Percentiles rank a stretch among this genome's conserved stretches.
phyloP scores from a whole-genome alignment of 345 rosid genomes.

The Salix arbutifolia region DNA sequence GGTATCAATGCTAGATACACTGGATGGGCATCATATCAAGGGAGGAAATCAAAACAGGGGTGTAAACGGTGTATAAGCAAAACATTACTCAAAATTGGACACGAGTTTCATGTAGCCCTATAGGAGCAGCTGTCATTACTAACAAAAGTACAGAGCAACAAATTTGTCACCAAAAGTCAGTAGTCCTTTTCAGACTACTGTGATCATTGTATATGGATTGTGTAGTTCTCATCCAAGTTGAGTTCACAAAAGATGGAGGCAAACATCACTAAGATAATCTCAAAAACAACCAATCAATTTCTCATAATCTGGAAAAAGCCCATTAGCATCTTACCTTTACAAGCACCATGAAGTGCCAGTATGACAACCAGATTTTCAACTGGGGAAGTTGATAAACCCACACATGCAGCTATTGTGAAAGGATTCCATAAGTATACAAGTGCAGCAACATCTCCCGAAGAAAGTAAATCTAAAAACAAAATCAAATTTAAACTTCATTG shows the following conservation, averaged over 20 bases:
- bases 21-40: too few species aligned
- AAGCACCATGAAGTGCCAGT: constrained; percentile 69
- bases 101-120: too few species aligned
- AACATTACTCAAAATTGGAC: too few species aligned
- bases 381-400: constrained; percentile 87
- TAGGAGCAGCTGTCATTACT: too few species aligned
- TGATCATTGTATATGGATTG: background rate
- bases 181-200: too few species aligned
- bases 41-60: too few species aligned
- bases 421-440: constrained; percentile 88
- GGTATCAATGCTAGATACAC: too few species aligned
- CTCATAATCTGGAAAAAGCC: constrained; percentile 3
- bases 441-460: constrained; percentile 80
- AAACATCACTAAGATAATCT: background rate
- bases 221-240: background rate
- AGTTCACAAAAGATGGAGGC: background rate
- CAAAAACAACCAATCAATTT: background rate
- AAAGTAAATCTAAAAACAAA: constrained; percentile 43
- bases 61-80: too few species aligned
- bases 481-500: constrained; percentile 11
- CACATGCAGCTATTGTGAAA: constrained; percentile 72
- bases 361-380: constrained; percentile 69
- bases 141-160: too few species aligned
- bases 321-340: constrained; percentile 50
- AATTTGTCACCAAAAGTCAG: too few species aligned